Conservation (phyloP, 495 filamentous ascomycete species). For the Xeromyces bisporus region DNA sequence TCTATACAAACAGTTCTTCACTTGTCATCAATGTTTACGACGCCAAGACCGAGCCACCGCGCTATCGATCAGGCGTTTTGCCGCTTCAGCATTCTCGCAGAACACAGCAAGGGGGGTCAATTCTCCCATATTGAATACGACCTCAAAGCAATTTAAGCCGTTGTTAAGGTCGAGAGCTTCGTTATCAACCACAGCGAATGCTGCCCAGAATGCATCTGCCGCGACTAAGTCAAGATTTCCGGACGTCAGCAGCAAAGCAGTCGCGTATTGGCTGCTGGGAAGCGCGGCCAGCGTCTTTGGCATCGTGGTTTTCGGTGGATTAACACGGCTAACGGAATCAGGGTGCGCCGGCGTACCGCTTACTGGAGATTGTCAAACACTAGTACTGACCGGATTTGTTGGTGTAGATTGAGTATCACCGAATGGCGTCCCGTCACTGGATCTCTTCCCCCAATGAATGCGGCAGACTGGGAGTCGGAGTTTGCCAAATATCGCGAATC, state of each 20-base stretch:
- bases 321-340: slow-evolving; percentile 89
- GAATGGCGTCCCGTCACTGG: slow-evolving; percentile 98
- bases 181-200: slow-evolving; percentile 7
- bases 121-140: slow-evolving; percentile 11
- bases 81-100: slow-evolving; percentile 12
- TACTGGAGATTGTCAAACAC: slow-evolving; percentile 37
- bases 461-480: slow-evolving; percentile 70
- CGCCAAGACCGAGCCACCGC: slow-evolving; percentile 17
- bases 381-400: not conserved
- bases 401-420: slow-evolving; percentile 78
- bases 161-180: slow-evolving; percentile 13
- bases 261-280: slow-evolving; percentile 84
- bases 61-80: slow-evolving; percentile 18
- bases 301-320: slow-evolving; percentile 85
- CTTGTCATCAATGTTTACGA: slow-evolving; percentile 46
- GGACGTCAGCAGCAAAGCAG: slow-evolving; percentile 48
- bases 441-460: slow-evolving; percentile 64
- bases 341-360: slow-evolving; percentile 39
- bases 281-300: slow-evolving; percentile 89
- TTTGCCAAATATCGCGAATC: slow-evolving; percentile 82
- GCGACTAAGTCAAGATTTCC: slow-evolving; percentile 43
- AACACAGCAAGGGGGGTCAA: slow-evolving; percentile 10
- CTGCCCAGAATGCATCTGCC: slow-evolving; percentile 10
- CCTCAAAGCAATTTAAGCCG: slow-evolving; percentile 17
- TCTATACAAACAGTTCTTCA: slow-evolving; percentile 37